Evolutionary conservation across 495 filamentous ascomycete genomes (phyloP).

Genomic region (Xylaria curta): DNA sequence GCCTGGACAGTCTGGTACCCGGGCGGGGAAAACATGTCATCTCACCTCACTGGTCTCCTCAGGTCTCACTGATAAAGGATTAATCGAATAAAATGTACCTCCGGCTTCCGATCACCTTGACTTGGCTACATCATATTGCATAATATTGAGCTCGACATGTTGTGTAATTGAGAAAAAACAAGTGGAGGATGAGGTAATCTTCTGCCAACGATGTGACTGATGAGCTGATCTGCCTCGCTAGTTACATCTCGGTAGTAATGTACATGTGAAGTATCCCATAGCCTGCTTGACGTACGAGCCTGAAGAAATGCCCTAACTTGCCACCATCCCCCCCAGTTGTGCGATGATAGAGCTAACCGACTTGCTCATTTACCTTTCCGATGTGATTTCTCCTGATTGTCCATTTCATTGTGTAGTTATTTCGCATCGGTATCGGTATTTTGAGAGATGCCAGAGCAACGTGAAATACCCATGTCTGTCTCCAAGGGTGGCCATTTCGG

Average conservation of each 20-base stretch:
- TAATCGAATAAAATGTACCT: not conserved
- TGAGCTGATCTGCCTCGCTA: not conserved
- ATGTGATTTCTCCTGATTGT: not conserved
- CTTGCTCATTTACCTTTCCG: not conserved
- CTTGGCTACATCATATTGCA: slow-evolving; percentile 2
- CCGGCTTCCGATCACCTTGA: not conserved
- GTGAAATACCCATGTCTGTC: not conserved
- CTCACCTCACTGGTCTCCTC: not conserved
- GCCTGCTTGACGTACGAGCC: slow-evolving; percentile 3
- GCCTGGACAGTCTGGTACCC: not conserved
- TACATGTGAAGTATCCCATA: not conserved
- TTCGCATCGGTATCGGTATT: not conserved
- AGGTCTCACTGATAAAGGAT: not conserved
- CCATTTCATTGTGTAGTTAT: not conserved
- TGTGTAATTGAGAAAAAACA: not conserved
- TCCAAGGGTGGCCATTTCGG: slow-evolving; percentile 22
- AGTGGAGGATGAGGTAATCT: not conserved
- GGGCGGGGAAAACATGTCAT: not conserved
- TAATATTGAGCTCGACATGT: not conserved
- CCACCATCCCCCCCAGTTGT: not conserved
- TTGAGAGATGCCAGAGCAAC: not conserved
- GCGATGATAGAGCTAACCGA: not conserved
- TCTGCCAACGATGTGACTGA: not conserved
- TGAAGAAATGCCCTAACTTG: not conserved
- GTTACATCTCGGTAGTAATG: too few species aligned